Evolutionary conservation across 2,329 filamentous ascomycete species (phyloP), one percentile per base, ranked within the genome.

Genomic region (Trichoderma asperellum): DNA sequence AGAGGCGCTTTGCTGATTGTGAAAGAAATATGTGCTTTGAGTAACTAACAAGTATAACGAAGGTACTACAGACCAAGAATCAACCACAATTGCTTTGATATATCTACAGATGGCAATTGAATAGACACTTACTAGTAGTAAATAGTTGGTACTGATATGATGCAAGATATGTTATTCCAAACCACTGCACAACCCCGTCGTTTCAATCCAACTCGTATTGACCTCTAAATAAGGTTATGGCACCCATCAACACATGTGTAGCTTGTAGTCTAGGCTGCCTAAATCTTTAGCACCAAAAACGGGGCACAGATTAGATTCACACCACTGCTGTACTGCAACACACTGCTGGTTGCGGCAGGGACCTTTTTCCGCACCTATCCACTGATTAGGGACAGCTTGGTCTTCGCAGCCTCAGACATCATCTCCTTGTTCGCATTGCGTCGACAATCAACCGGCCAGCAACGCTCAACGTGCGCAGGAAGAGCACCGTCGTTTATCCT

Each of bases 311-410:
- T 21, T 49, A 49, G 47, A 49, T 24, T 49, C 63, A 56, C 43
- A 49, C 43, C n/a, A 49, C 43, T 49, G 5, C 62, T 66, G 24
- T 47, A 27, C 34, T 24, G 3, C 24, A 24, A 35, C 34, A 34
- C 16, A 59, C 29, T 49, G 24, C 47, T 27, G n/a, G 40, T 47
- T 64, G 37, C 70, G 43, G 64, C 53, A 37, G 37, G 49, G 40
- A 64, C 61, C 60, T 64, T 59, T 53, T 66, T 27, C 32, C 60
- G 52, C 62, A 66, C 66, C 55, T 49, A 40, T 29, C 52, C 53
- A 52, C 29, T 14, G 53, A 37, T 61, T 65, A 37, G 64, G 64
- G 64, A 59, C 64, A 66, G 64, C 37, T 37, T 59, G 27, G 40
- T 57, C 40, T 67, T 52, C 34, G 55, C 21, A 40, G 58, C 58